Base-by-base conservation (phyloP, 805 yeast species). In the Wickerhamomyces bovis region DNA sequence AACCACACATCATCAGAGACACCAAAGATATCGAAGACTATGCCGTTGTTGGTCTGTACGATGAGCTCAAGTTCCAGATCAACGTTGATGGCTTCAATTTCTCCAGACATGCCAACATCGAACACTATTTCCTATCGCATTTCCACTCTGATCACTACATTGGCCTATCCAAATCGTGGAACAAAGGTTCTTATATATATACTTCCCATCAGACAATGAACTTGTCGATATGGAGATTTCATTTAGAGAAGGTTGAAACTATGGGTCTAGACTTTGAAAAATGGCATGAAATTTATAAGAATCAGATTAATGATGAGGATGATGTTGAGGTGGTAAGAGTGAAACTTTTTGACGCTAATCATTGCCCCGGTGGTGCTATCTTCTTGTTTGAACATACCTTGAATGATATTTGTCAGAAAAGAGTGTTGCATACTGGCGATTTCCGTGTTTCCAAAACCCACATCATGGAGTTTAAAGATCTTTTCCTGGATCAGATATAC, bases 131-230 rank as follows among this genome's bases (percentile, higher is more conserved):
- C 51, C 65, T 86, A 22, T 76, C 89, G 0, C 99, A 94, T 67
- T 92, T 86, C 68, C 99, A 94, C 63, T 71, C 96, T 0, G 99
- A 94, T 62, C 99, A 94, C 62, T 94, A 94, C 60, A 89, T 88
- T 4, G 98, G 99, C 0, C 65, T 94, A 15, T 67, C 81, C 3
- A 85, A 85, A 56, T 70, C 73, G 20, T 94, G 98, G 98, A 65
- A 73, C 41, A 75, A 77, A 44, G 90, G 89, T 0, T 8, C 39
- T 3, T 68, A 69, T 7, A 79, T 94, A 4, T 88, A 81, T 54
- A 83, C 95, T 51, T 81, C 96, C 0, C 68, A 70, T 11, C 76
- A 83, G 4, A 90, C 98, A 0, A 79, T 78, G 1, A 68, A 73
- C 20, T 68, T 92, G 25, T 59, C 73, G 41, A 75, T 79, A 53